Evolutionary conservation across 495 filamentous ascomycete species (phyloP).

Genomic region (Aspergillus avenaceus): DNA sequence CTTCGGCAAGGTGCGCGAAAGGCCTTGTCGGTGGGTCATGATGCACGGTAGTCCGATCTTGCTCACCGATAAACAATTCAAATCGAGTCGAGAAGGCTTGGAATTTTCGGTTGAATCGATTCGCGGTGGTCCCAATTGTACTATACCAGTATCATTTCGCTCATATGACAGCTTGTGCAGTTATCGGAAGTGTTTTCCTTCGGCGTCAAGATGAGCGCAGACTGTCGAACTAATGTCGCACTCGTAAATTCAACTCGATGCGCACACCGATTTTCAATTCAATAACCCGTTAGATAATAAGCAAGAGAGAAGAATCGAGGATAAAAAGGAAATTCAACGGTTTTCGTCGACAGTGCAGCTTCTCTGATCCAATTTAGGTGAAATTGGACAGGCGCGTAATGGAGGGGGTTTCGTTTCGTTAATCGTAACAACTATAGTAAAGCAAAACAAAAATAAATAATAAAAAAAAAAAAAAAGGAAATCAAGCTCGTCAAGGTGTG

Average conservation of each 20-base stretch:
- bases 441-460: constrained; percentile 23
- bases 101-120: not conserved
- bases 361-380: constrained; percentile 5
- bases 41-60: constrained; percentile 13
- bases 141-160: constrained; percentile 28
- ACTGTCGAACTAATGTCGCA: constrained; percentile 1
- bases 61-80: constrained; percentile 1
- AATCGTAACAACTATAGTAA: constrained; percentile 31
- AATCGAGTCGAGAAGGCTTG: not conserved
- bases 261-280: constrained; percentile 5
- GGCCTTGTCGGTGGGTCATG: constrained; percentile 47
- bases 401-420: constrained; percentile 32
- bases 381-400: constrained; percentile 21
- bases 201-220: constrained; percentile 2
- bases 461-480: constrained; percentile 26
- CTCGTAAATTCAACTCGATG: constrained; percentile 5
- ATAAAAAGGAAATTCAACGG: constrained; percentile 11
- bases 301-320: not conserved
- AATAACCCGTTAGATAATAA: not conserved
- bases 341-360: constrained; percentile 14
- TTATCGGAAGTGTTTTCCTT: constrained; percentile 3
- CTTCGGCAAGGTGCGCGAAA: constrained; percentile 62
- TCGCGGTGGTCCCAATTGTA: constrained; percentile 11
- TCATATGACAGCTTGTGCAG: constrained; percentile 5
- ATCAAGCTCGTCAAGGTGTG: constrained; percentile 23